A percentile compares a stretch with the other conserved stretches of the same genome.
These are phyloP conservation scores for Diaporthe capsici DNA, from an alignment of 2,329 filamentous ascomycete genomes.

Conservation along the genomic window DNA sequence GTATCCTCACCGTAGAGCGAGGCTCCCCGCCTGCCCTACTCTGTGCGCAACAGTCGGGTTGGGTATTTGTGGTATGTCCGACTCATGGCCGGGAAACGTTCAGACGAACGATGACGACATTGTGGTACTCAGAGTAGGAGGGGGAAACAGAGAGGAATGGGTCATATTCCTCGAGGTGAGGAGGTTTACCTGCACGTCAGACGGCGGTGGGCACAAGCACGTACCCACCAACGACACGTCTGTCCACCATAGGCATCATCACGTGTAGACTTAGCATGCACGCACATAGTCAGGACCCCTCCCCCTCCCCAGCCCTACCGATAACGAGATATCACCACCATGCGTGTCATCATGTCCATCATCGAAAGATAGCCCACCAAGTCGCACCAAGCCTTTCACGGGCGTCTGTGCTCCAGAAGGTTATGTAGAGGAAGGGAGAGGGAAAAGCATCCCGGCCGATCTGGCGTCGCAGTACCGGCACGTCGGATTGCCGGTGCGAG, in stretches of 20 bases:
- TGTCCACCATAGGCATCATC: neutral
- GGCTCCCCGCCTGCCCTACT: constrained; percentile 5
- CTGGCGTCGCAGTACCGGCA: constrained; percentile 27
- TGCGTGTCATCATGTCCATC: constrained; percentile 26
- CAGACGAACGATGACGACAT: constrained; percentile 26
- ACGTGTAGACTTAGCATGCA: neutral
- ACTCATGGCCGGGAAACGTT: constrained; percentile 4
- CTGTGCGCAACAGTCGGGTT: neutral
- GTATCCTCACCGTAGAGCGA: neutral
- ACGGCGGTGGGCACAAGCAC: constrained; percentile 14
- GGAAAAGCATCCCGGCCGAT: neutral
- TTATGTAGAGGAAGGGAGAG: neutral
- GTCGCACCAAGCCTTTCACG: neutral
- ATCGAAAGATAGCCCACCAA: neutral
- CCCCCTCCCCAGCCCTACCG: constrained; percentile 2
- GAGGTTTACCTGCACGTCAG: constrained; percentile 11
- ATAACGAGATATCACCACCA: constrained; percentile 10
- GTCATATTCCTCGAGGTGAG: neutral
- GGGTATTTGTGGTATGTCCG: constrained; percentile 18
- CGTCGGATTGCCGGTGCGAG: constrained; percentile 22
- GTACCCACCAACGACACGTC: constrained; percentile 8
- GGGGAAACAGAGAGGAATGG: neutral
- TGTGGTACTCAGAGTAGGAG: constrained; percentile 5
- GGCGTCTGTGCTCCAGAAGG: constrained; percentile 11
- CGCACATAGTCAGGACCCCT: neutral